A percentile compares a stretch with the other conserved stretches of the same genome.
These are phyloP conservation scores for Glycine tomentella DNA, from an alignment of 306 rosid species.

Conservation along the genomic window DNA sequence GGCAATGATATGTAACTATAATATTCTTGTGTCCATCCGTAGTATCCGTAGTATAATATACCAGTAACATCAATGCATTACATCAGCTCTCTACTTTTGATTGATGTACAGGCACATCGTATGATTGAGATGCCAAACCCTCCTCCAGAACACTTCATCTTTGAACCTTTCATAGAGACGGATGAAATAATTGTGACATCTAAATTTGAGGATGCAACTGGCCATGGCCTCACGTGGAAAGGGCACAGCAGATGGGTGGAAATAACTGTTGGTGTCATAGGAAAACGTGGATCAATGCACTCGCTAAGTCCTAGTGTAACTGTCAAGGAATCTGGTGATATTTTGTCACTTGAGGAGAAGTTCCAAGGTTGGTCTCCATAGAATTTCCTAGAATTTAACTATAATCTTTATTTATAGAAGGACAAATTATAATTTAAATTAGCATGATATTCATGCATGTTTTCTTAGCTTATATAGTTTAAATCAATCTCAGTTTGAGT, in stretches of 20 bases:
- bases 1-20: background rate
- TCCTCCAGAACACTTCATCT: conserved; percentile 81
- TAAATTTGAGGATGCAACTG: conserved; percentile 57
- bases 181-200: conserved; percentile 80
- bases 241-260: conserved; percentile 97
- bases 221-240: conserved; percentile 72
- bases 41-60: background rate
- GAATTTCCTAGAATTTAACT: conserved; percentile 12
- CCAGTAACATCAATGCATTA: background rate
- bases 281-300: conserved; percentile 81
- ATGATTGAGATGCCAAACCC: conserved; percentile 94
- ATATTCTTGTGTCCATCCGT: background rate
- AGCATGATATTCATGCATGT: background rate
- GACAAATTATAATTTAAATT: conserved; percentile 16
- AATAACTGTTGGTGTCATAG: conserved; percentile 90
- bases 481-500: conserved; percentile 20
- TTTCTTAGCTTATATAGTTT: conserved; percentile 14
- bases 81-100: conserved; percentile 10
- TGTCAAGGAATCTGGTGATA: conserved; percentile 94
- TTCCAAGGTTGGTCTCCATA: conserved; percentile 75
- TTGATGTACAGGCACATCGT: conserved; percentile 70
- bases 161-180: conserved; percentile 94
- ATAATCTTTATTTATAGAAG: conserved; percentile 1
- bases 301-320: conserved; percentile 93
- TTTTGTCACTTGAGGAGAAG: conserved; percentile 94